A percentile compares a stretch with the other conserved stretches of the same genome.
Evolutionary conservation across 2,329 filamentous ascomycete genomes (phyloP).

Genomic region (Fusarium xyrophilum): DNA sequence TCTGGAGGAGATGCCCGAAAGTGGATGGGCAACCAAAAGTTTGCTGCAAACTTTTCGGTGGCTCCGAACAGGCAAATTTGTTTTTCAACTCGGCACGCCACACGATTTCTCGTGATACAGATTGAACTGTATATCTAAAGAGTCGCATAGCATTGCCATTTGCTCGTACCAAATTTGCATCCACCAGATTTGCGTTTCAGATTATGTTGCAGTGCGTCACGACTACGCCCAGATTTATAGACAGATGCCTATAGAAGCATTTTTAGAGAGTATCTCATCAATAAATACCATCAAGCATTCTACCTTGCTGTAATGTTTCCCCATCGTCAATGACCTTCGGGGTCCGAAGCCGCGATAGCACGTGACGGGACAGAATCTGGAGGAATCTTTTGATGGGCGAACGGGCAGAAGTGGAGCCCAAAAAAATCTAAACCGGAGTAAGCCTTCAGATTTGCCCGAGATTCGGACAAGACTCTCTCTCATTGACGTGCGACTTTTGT

Average conservation of each 20-base stretch:
- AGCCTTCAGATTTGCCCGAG: conserved; percentile 38
- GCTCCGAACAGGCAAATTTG: neutral
- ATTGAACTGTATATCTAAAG: neutral
- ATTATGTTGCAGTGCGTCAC: neutral
- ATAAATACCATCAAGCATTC: neutral
- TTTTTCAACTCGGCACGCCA: too few species aligned
- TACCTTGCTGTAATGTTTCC: neutral
- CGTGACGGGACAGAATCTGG: conserved; percentile 25
- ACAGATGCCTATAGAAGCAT: neutral
- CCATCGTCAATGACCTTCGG: neutral
- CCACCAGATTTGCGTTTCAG: neutral
- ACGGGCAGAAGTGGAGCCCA: conserved; percentile 36
- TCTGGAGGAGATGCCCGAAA: neutral
- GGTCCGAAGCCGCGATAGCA: conserved; percentile 14
- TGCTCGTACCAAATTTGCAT: neutral
- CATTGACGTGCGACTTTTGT: conserved; percentile 36
- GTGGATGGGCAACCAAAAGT: neutral
- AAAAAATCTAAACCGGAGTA: conserved; percentile 42
- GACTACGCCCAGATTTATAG: neutral
- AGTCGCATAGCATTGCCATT: neutral
- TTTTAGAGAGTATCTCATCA: neutral
- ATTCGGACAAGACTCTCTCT: conserved; percentile 36
- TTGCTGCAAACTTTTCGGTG: neutral
- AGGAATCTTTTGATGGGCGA: conserved; percentile 24
- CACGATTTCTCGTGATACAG: neutral